phyloP scores from a whole-genome alignment of 345 rosid species.

The Heritiera littoralis region DNA sequence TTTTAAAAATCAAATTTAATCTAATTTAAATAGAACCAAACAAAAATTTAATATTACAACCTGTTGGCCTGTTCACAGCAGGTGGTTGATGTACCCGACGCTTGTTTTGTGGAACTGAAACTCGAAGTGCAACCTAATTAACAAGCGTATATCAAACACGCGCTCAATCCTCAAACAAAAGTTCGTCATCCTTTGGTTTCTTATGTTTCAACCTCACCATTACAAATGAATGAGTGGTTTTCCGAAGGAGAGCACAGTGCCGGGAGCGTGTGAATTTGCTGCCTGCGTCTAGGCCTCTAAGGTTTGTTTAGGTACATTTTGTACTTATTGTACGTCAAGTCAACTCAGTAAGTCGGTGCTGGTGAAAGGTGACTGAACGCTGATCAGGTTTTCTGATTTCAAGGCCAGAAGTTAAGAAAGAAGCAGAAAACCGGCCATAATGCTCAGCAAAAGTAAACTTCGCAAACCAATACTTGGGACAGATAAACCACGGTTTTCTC shows the following conservation, averaged over 20 bases:
- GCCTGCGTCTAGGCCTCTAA: not conserved
- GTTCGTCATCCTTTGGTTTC: too few relatives aligned
- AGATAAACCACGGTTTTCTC: conserved; percentile 76
- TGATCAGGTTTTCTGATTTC: not conserved
- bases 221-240: too few relatives aligned
- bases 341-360: conserved; percentile 21
- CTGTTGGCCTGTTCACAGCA: too few relatives aligned
- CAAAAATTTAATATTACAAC: too few relatives aligned
- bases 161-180: not conserved
- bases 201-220: too few relatives aligned
- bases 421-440: not conserved
- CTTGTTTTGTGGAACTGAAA: not conserved
- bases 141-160: not conserved
- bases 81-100: too few relatives aligned
- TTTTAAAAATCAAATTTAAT: too few relatives aligned
- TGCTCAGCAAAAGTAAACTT: not conserved
- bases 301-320: too few relatives aligned
- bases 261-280: not conserved
- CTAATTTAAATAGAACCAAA: too few relatives aligned
- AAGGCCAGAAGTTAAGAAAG: not conserved
- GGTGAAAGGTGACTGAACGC: conserved; percentile 12
- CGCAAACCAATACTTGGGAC: conserved; percentile 47
- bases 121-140: not conserved
- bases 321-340: not conserved
- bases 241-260: not conserved